Base-by-base conservation (phyloP, 495 filamentous ascomycete genomes). In the Hamigera avellanea region DNA sequence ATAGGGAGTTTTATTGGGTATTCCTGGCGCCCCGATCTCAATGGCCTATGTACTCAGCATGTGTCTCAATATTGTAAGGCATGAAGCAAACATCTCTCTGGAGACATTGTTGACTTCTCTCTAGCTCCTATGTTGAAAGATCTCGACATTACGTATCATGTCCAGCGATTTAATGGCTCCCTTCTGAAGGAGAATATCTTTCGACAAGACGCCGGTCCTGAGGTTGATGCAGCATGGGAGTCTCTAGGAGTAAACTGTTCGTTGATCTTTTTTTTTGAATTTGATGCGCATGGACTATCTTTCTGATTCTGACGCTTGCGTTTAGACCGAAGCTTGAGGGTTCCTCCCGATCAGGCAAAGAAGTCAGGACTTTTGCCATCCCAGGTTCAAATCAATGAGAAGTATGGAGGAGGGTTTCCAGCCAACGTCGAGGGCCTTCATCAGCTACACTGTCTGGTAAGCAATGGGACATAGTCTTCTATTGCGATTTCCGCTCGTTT, bases 141-240 rank as follows among this genome's bases (percentile, higher is more conserved):
- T 16, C 43, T 61, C 3, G 45, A 51, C 12, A 44, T 64, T 8
- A 36, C 26, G 18, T 67, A 64, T 37, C 37, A 40, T 8, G 37
- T 42, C 0, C 42, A 62, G 14, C 36, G 31, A 2, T 72, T 67
- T 47, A 72, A 75, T 43, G 70, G 72, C 13, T 66, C 67, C 0
- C 58, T 75, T 2, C 25, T 75, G 14, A 61, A 72, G 14, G 62
- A 72, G 35, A 70, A 71, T 31, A 53, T 66, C 16, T 78, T 64
- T 45, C 67, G 73, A 9, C 57, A 65, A 35, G 40, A 57, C 26
- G 68, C 66, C 0, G 57, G 65, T 13, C 67, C 69, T 0, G 70
- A 72, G 37, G 70, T 75, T 2, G 74, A 78, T 45, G 69, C 61
- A 2, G 73, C 72, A 3, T 78, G 74, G 73, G 59, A 61, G 21